Base-by-base conservation (phyloP, 2,329 filamentous ascomycete genomes). In the Ilyonectria mors-panacis region DNA sequence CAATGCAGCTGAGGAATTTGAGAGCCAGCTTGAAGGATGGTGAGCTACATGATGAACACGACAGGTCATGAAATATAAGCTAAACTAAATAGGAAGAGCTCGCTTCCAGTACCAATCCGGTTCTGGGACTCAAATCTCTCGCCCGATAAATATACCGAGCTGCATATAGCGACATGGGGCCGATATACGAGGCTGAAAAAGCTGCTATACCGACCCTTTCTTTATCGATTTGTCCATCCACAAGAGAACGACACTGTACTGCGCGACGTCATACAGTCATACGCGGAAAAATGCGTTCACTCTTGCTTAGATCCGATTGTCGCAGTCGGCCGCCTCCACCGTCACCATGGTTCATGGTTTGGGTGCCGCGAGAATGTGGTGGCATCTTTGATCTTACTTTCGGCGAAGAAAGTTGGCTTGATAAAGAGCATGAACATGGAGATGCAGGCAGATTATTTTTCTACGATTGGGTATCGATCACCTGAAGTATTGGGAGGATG, bases 331-430 rank as follows among this genome's bases (percentile, higher is more conserved):
- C 19, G 28, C 8, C 47, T 30, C 2, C 63, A 60, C 21, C 57
- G 56, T 10, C 63, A 65, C n/a, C 63, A 60, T 28, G 63, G 63
- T 2, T 26, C 50, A 19, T 65, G 63, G 63, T 60, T 60, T n/a
- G 37, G 50, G 26, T 35, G 56, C 50, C 50, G 63, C 17, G 63
- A 60, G 9, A 28, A 19, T 12, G 33, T 17, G 5, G 4, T 59
- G 4, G 2, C 30, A 7, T 23, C 15, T 5, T 35, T 65, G 23
- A 50, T 60, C 2, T 12, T 65, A 17, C 39, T 60, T 48, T 23
- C 56, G 5, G 63, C 50, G 10, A 37, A 28, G 2, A 65, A 60
- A n/a, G 48, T 21, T 10, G 57, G 63, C 1, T 28, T 65, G 63
- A 44, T 60, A 17, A 60, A 60, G 9, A 54, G 33, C 5, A 64